Base-by-base conservation (phyloP, 345 rosid species). In the Eutrema yunnanense region DNA sequence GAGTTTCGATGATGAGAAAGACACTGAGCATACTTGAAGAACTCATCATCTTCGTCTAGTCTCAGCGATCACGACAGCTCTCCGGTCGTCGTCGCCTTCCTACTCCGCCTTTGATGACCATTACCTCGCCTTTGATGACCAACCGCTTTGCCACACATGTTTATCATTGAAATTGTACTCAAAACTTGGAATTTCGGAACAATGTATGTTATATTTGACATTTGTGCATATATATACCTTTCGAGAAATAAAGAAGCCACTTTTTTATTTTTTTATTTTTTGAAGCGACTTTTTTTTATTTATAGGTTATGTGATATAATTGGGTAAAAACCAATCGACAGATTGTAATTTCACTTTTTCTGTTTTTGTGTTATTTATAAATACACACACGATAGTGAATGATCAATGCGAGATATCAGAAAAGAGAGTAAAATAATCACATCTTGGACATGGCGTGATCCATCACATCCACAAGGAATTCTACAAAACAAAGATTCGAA, bases 391-490 rank as follows among this genome's bases (percentile, higher is more conserved):
- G 13, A 51, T 11, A 37, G 37, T 32, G 69, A 52, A 9, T 36
- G 65, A 30, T 49, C 50, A 36, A 36, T 56, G 34, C 29, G 8
- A 26, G 9, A 10, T 12, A 67, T 55, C 26, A 30, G 6, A 54
- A 54, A 43, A 9, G 41, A 36, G n/a, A 19, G 55, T 81, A n/a
- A 22, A 22, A 6, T 46, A 9, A 36, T 86, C 78, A 90, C 79
- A 93, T 76, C 89, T 86, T 90, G n/a, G 94, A 85, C 74, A 93
- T n/a, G 11, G 89, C 32, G 73, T 83, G 72, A 41, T 89, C 96
- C 97, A 90, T 85, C n/a, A 41, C 91, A 73, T 92, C 93, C 43
- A 80, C 95, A 11, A 90, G 82, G 83, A 81, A 92, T 82, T 92
- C 98, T 92, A 87, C 82, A 79, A 42, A 34, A 6, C 0, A 19